Base-by-base conservation (phyloP, 179 eudicot species). In the Drosera spatulata region DNA sequence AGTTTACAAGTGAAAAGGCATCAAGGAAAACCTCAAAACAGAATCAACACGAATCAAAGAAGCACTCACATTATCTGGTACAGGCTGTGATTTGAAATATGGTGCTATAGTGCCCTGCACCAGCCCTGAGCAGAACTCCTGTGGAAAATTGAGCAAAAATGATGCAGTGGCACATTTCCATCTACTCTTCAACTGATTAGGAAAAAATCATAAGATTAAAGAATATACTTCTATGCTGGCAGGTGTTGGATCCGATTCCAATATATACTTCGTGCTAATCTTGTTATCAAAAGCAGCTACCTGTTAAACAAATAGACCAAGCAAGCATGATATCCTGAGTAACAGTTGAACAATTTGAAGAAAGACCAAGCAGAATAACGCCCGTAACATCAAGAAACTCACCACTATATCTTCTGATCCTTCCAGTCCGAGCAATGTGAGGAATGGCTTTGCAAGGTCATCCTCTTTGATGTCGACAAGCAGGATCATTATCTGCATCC, bases 391-490 rank as follows among this genome's bases (percentile, higher is more conserved):
- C 60, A 51, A 47, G 39, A 71, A 54, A 79, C 93, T 79, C 61
- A 93, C 99, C 62, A 83, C 85, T 45, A 82, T 73, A 3, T 86
- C 80, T 58, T 79, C 73, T 12, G 99, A 84, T 39, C 86, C 97
- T 72, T 91, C 96, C 45, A 78, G 82, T 52, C 97, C 99, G 66
- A 89, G 71, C 59, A 93, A 73, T 64, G 85, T 84, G 55, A 93
- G 70, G 76, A 93, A 83, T 51, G 99, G 99, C 64, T 93, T 93
- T 63, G 97, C 99, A 53, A 93, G 88, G 74, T 93, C 86, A 9
- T 89, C 95, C 44, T 86, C 93, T 37, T 51, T 61, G 46, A 86
- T 82, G 71, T 93, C 85, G 37, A 78, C 81, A 63, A 74, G 73
- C 53, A 86, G 60, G 71, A 93, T 67, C 90, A 89, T 68, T 70